Conservation (phyloP, 164 flowering plant genomes). For the Umbellularia californica region DNA sequence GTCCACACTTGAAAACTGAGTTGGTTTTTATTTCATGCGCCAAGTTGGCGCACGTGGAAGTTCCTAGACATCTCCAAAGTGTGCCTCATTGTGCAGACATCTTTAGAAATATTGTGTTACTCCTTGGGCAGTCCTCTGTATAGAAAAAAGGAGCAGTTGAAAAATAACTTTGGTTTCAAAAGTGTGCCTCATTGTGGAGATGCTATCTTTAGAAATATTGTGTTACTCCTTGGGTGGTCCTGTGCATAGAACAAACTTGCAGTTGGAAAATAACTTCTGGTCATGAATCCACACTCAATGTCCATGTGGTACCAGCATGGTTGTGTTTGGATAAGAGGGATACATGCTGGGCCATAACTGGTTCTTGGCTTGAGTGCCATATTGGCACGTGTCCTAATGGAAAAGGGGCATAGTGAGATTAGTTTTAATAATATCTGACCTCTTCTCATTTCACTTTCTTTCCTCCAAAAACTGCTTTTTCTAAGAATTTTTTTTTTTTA, state of each 20-base stretch:
- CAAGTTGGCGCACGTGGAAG: neutral
- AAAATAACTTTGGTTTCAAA: neutral
- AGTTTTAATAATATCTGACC: too few relatives aligned
- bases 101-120: neutral
- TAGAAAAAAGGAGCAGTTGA: neutral
- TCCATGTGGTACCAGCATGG: neutral
- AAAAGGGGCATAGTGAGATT: neutral
- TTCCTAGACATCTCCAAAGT: neutral
- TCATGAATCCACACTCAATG: too few relatives aligned
- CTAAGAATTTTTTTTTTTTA: too few relatives aligned
- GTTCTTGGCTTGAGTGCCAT: neutral
- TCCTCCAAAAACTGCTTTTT: too few relatives aligned
- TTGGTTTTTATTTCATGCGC: neutral
- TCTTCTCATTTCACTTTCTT: too few relatives aligned
- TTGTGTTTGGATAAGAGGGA: neutral
- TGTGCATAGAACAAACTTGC: neutral
- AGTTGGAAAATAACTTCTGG: neutral
- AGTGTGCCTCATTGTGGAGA: neutral
- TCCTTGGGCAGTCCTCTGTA: neutral
- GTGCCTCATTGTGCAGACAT: neutral
- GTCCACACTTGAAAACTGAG: neutral
- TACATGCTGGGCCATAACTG: neutral
- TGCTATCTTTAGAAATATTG: neutral
- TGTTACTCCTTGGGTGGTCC: neutral
- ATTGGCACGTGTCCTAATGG: neutral